phyloP scores from a whole-genome alignment of 352 stramenopile species.

The Pythium aquatile region DNA sequence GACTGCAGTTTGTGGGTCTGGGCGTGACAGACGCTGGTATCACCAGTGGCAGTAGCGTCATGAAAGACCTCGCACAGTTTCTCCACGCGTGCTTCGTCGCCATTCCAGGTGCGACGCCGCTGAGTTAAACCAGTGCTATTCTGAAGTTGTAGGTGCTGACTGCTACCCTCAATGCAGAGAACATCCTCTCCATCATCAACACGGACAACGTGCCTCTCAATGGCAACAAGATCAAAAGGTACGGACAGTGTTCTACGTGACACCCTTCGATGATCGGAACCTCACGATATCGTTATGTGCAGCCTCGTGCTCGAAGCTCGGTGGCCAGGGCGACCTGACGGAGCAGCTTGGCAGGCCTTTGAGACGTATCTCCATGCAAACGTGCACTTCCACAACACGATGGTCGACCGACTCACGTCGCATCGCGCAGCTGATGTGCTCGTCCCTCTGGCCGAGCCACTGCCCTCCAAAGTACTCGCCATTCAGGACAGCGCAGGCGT shows the following conservation, averaged over 20 bases:
- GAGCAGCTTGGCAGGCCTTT: slow-evolving; percentile 27
- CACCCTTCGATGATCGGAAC: not conserved
- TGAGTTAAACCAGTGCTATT: not conserved
- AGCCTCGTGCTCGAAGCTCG: slow-evolving; percentile 32
- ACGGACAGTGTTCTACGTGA: not conserved
- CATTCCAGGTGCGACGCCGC: slow-evolving; percentile 10
- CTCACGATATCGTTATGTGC: not conserved
- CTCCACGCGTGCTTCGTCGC: slow-evolving; percentile 35
- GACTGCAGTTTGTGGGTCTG: slow-evolving; percentile 44
- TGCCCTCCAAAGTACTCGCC: slow-evolving; percentile 56
- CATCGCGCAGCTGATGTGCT: slow-evolving; percentile 40
- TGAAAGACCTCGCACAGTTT: slow-evolving; percentile 57
- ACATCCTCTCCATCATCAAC: slow-evolving; percentile 64
- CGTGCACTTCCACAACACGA: slow-evolving; percentile 84
- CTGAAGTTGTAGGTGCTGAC: not conserved
- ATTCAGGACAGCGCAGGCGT: slow-evolving; percentile 57
- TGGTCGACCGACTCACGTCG: slow-evolving; percentile 75
- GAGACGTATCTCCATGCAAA: slow-evolving; percentile 37
- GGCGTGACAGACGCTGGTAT: slow-evolving; percentile 62
- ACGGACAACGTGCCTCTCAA: slow-evolving; percentile 81
- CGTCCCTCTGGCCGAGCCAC: slow-evolving; percentile 59
- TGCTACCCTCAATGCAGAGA: slow-evolving; percentile 20
- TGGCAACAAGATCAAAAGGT: slow-evolving; percentile 49
- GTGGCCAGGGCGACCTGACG: slow-evolving; percentile 28
- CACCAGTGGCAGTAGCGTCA: slow-evolving; percentile 26